phyloP scores from a whole-genome alignment of 2,329 filamentous ascomycete species.

The Stagonosporopsis tanaceti region DNA sequence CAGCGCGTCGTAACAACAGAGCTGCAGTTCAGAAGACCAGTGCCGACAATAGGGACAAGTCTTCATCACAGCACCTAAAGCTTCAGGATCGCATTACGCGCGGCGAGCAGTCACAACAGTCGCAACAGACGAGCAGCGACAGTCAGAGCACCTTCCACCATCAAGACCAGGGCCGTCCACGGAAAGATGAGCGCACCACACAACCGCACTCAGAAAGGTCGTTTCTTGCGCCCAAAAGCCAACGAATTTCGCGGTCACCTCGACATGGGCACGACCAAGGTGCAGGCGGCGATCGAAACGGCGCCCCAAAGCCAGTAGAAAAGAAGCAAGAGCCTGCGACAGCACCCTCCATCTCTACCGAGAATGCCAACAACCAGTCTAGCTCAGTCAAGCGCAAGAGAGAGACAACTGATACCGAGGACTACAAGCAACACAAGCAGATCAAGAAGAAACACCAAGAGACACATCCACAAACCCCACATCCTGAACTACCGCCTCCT shows the following conservation, averaged over 20 bases:
- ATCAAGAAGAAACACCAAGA: not conserved
- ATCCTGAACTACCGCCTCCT: not conserved
- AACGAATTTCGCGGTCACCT: not conserved
- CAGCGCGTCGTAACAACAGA: no score
- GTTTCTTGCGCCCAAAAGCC: not conserved
- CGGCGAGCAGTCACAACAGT: not conserved
- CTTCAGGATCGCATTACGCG: not conserved
- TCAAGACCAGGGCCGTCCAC: not conserved
- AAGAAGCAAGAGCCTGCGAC: not conserved
- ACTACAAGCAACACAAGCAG: not conserved
- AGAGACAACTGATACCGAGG: not conserved
- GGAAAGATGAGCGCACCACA: not conserved
- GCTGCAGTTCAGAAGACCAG: not conserved
- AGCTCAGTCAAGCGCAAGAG: constrained; percentile 2
- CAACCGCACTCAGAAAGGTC: not conserved
- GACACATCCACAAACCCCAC: not conserved
- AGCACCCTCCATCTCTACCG: not conserved
- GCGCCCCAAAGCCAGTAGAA: not conserved
- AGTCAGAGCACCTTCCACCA: not conserved
- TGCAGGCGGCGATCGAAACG: not conserved
- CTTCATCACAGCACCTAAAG: not conserved
- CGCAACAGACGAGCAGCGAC: not conserved
- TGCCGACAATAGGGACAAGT: no score
- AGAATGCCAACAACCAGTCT: not conserved
- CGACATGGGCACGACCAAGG: not conserved